phyloP scores from a whole-genome alignment of 2,329 filamentous ascomycete species.

The Fusarium duplospermum region DNA sequence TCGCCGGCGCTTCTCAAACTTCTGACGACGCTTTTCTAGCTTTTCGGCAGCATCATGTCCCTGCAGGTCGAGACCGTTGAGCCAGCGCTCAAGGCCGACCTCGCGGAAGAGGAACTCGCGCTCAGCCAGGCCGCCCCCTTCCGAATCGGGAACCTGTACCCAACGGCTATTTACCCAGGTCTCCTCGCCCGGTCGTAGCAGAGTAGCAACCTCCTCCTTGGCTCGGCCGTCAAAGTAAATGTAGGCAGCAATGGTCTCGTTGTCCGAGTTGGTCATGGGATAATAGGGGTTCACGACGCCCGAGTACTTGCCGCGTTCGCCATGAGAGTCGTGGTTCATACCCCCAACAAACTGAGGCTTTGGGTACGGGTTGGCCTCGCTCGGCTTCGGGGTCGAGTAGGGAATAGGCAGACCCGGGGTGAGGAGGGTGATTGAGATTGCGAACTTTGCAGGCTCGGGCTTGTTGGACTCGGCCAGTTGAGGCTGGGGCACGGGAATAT shows the following conservation, averaged over 20 bases:
- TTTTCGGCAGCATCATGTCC: conserved; percentile 91
- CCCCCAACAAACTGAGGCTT: conserved; percentile 84
- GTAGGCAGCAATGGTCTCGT: conserved; percentile 98
- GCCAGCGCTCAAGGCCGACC: conserved; percentile 94
- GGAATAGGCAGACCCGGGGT: conserved; percentile 90
- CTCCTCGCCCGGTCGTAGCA: conserved; percentile 92
- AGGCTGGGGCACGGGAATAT: conserved; percentile 94
- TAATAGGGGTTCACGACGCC: conserved; percentile 85
- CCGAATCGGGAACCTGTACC: conserved; percentile 92
- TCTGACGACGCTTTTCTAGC: conserved; percentile 87
- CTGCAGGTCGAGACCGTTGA: conserved; percentile 95
- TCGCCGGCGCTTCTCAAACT: conserved; percentile 76
- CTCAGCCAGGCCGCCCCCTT: conserved; percentile 94
- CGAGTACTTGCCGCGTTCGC: conserved; percentile 59
- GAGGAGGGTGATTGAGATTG: conserved; percentile 96
- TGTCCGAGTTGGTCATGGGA: conserved; percentile 89
- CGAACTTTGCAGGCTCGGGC: conserved; percentile 94
- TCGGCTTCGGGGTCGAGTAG: conserved; percentile 89
- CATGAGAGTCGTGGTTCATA: conserved; percentile 64
- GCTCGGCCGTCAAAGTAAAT: conserved; percentile 97
- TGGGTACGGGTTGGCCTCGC: conserved; percentile 80
- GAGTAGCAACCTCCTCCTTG: conserved; percentile 96
- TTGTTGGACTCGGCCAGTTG: conserved; percentile 77
- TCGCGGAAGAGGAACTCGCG: conserved; percentile 97
- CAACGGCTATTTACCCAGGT: conserved; percentile 99